Evolutionary conservation across 192 early-diverging fungal species (phyloP).

Genomic region (Nowakowskiella sp.): DNA sequence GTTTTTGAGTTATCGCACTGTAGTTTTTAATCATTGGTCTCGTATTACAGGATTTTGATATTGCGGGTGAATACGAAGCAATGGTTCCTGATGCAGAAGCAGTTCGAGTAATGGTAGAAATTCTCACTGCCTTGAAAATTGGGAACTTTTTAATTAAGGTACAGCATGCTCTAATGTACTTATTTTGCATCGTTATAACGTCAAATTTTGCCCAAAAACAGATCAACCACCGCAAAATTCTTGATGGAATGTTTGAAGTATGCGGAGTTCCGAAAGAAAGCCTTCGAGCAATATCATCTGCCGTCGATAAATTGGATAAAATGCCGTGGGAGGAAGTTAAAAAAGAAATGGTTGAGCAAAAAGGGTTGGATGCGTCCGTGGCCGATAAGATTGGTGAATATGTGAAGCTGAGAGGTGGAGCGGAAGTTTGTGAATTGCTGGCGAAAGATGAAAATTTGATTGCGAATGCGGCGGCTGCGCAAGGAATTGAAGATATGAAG

Average conservation of each 20-base stretch:
- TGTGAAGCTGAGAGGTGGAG: constrained; percentile 71
- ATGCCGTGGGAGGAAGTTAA: constrained; percentile 88
- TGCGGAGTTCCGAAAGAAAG: constrained; percentile 87
- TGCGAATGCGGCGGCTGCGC: constrained; percentile 57
- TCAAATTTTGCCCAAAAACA: constrained; percentile 12
- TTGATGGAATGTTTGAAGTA: constrained; percentile 95
- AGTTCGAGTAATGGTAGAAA: constrained; percentile 71
- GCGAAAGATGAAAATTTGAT: constrained; percentile 55
- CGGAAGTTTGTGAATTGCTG: constrained; percentile 72
- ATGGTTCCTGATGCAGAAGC: constrained; percentile 98
- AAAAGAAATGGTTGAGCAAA: constrained; percentile 89
- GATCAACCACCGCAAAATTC: constrained; percentile 93
- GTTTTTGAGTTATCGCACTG: not conserved
- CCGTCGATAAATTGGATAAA: constrained; percentile 98
- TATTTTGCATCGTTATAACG: constrained; percentile 3
- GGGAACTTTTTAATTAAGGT: constrained; percentile 88
- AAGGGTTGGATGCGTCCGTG: constrained; percentile 66
- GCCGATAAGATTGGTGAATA: constrained; percentile 93
- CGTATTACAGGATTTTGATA: constrained; percentile 79
- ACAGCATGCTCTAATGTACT: constrained; percentile 10
- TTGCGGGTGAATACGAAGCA: constrained; percentile 86
- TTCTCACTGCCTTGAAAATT: constrained; percentile 70
- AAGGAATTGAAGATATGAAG: constrained; percentile 80
- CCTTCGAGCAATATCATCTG: constrained; percentile 87
- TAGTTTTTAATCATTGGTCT: not conserved